A percentile compares a stretch with the other conserved stretches of the same genome.
Evolutionary conservation across 2,329 filamentous ascomycete genomes (phyloP).

Genomic region (Penicillium paneum): DNA sequence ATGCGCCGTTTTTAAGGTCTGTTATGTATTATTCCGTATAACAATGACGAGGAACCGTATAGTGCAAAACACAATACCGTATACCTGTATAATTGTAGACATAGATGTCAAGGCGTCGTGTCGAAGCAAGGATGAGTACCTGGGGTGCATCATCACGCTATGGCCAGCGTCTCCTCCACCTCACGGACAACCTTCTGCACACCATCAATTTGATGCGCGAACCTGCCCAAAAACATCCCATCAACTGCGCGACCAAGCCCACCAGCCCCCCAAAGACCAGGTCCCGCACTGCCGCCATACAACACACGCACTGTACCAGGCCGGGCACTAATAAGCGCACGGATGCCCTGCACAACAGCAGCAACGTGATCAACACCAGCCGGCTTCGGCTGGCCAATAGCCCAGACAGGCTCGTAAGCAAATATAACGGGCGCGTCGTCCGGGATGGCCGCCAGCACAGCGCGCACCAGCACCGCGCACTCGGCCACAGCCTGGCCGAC

Average conservation of each 20-base stretch:
- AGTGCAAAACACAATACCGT: conserved; percentile 17
- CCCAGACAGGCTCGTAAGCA: conserved; percentile 87
- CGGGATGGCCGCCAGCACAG: conserved; percentile 61
- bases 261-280: conserved; percentile 61
- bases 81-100: neutral
- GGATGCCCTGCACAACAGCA: conserved; percentile 64
- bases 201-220: conserved; percentile 71
- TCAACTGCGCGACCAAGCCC: conserved; percentile 67
- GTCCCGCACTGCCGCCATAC: conserved; percentile 80
- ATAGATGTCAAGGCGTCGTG: neutral
- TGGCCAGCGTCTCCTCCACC: conserved; percentile 51
- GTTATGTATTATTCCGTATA: conserved; percentile 16
- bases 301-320: conserved; percentile 64
- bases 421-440: conserved; percentile 67
- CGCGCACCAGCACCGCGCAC: conserved; percentile 63
- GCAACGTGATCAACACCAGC: conserved; percentile 71
- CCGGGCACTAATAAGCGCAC: conserved; percentile 52
- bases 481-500: conserved; percentile 62
- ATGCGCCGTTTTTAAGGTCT: conserved; percentile 2
- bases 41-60: conserved; percentile 22
- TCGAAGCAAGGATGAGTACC: neutral
- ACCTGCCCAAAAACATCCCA: conserved; percentile 76
- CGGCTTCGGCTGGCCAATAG: conserved; percentile 71
- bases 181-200: conserved; percentile 71
- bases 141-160: neutral